Evolutionary conservation across 2,329 filamentous ascomycete genomes (phyloP).

Genomic region (Neofusicoccum parvum): DNA sequence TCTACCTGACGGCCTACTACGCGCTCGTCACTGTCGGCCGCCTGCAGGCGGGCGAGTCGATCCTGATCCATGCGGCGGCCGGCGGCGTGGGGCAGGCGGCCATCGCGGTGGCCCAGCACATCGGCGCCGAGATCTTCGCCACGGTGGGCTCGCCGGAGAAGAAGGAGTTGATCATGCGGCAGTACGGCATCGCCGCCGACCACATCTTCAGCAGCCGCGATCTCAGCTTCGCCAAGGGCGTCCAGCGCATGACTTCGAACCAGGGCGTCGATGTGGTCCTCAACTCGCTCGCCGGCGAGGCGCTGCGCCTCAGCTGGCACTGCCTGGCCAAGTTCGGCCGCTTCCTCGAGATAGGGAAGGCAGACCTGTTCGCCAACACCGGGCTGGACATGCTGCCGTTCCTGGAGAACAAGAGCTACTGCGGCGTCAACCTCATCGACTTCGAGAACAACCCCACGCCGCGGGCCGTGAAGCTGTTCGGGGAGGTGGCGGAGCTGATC

Average conservation of each 20-base stretch:
- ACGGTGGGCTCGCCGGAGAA: constrained; percentile 34
- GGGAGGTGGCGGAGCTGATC: too few relatives aligned
- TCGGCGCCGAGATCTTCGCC: constrained; percentile 33
- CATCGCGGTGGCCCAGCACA: constrained; percentile 28
- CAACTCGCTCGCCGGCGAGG: constrained; percentile 33
- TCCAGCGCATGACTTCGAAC: constrained; percentile 30
- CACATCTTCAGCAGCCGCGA: constrained; percentile 37
- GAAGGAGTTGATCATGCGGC: constrained; percentile 27
- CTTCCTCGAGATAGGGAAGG: constrained; percentile 27
- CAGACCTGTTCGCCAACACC: too few relatives aligned
- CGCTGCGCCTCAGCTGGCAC: constrained; percentile 30
- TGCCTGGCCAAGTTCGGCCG: constrained; percentile 34
- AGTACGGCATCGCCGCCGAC: constrained; percentile 31
- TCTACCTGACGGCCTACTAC: constrained; percentile 25
- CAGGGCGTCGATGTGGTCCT: constrained; percentile 40
- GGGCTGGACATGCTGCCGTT: too few relatives aligned
- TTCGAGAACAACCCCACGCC: too few relatives aligned
- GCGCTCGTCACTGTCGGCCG: constrained; percentile 25
- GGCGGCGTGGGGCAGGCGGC: constrained; percentile 36
- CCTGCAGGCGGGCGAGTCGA: constrained; percentile 22
- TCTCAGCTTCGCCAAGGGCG: constrained; percentile 29
- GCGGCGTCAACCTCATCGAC: too few relatives aligned
- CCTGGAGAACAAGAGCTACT: too few relatives aligned
- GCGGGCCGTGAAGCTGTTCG: too few relatives aligned
- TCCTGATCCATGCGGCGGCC: constrained; percentile 37